Evolutionary conservation across 2,329 filamentous ascomycete genomes (phyloP).

Genomic region (Magnaporthales sp.): DNA sequence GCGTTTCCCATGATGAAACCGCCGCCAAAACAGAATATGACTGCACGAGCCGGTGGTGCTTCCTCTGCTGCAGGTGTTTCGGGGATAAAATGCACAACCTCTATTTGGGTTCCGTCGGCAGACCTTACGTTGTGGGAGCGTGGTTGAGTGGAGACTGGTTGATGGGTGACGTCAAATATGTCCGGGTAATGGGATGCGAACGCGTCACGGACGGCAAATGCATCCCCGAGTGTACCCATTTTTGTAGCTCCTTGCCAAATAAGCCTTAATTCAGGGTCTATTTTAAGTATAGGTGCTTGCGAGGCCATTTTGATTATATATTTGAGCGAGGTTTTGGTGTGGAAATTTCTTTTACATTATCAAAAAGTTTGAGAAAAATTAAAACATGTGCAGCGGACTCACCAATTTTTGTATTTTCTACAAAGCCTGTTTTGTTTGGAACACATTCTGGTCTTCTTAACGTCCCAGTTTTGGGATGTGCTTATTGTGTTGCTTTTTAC

Average conservation of each 20-base stretch:
- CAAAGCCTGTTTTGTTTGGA: not conserved
- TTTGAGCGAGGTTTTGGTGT: too few relatives aligned
- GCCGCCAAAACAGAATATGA: slow-evolving; percentile 18
- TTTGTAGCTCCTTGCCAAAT: not conserved
- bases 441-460: not conserved
- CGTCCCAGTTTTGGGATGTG: not conserved
- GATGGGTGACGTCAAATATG: not conserved
- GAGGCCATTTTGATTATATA: not conserved
- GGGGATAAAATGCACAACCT: not conserved
- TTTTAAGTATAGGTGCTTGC: not conserved
- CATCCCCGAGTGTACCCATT: not conserved
- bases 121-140: not conserved
- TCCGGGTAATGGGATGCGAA: not conserved
- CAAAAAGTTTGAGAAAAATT: not conserved
- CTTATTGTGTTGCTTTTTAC: not conserved
- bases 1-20: slow-evolving; percentile 17
- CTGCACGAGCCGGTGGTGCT: slow-evolving; percentile 2
- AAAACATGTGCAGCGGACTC: not conserved
- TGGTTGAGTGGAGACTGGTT: not conserved
- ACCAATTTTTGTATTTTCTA: not conserved
- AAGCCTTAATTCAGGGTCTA: not conserved
- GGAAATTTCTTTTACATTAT: too few relatives aligned
- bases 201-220: not conserved
- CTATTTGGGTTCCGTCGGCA: not conserved
- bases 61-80: not conserved